Base-by-base conservation (phyloP, 163 green algal genomes). In the Scenedesmus sp. region DNA sequence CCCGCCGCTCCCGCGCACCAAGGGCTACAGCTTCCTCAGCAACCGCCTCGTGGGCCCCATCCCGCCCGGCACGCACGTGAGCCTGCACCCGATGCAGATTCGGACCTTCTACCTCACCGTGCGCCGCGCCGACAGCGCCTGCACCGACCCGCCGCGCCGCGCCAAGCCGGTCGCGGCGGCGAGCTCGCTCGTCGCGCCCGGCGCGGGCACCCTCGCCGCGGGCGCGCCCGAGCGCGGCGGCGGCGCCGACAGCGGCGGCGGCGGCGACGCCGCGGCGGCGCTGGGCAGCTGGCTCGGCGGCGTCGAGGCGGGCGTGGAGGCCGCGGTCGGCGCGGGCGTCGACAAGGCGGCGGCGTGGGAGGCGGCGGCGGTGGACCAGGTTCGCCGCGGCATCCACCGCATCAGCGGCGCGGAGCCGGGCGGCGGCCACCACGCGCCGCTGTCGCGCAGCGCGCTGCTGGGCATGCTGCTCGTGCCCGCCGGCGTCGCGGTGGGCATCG, bases 71-170 rank as follows among this genome's bases (percentile, higher is more conserved):
- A 63, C 64, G n/a, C 24, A 24, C 5, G 17, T 74, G 3, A 42
- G 17, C 4, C 45, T 74, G 24, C 10, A 51, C 3, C 64, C 64
- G 5, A 74, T 74, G 64, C 64, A 74, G 48, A 74, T 74, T 20
- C 53, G 64, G 42, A n/a, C 64, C n/a, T 74, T 74, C 45, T 62
- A 62, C 4, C 5, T 74, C 7, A 42, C 47, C 28, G 45, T 74
- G 47, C 10, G 33, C 28, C 45, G 57, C 57, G 11, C n/a, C 2
- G 24, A 24, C 29, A 42, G 57, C 57, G 42, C 13, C 29, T 64
- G 57, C 29, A 45, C 29, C 2, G 57, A 64, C 26, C 29, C 57
- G 6, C 11, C 57, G 22, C 57, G 9, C 5, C 5, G 18, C 13
- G 18, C 26, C 54, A 36, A 63, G 3, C 2, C 24, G 10, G 24